Conservation (phyloP, 768 basidiomycete species). For the Suillus americanus region DNA sequence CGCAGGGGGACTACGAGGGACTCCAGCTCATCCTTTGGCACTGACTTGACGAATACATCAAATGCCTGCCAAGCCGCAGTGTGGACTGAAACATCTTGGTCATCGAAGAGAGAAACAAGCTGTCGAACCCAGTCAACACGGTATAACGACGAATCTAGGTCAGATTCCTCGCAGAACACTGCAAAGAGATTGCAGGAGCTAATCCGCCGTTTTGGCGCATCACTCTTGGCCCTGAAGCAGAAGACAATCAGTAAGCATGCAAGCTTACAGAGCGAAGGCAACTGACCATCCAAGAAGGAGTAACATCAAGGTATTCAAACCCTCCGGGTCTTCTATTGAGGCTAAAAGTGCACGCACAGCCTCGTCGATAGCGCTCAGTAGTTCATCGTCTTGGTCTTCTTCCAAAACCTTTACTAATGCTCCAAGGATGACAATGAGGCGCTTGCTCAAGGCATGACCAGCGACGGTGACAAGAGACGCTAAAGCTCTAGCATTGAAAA, state of each 20-base stretch:
- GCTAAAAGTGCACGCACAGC: slow-evolving; percentile 72
- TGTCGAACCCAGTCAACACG: slow-evolving; percentile 94
- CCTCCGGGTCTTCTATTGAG: slow-evolving; percentile 84
- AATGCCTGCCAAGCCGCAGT: slow-evolving; percentile 81
- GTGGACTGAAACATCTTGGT: slow-evolving; percentile 70
- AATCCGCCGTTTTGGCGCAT: slow-evolving; percentile 66
- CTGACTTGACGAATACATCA: slow-evolving; percentile 83
- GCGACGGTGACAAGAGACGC: slow-evolving; percentile 92
- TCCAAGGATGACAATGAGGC: slow-evolving; percentile 74
- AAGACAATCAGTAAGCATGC: neutral
- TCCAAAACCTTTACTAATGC: slow-evolving; percentile 81
- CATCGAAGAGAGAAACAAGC: slow-evolving; percentile 80
- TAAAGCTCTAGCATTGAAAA: slow-evolving; percentile 92
- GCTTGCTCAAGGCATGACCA: slow-evolving; percentile 83
- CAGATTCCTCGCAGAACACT: slow-evolving; percentile 80
- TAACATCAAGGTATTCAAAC: slow-evolving; percentile 87
- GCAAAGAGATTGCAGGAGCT: slow-evolving; percentile 79
- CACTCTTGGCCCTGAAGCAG: slow-evolving; percentile 73
- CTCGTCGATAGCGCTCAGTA: slow-evolving; percentile 67
- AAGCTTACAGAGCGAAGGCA: neutral
- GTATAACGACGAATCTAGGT: slow-evolving; percentile 81
- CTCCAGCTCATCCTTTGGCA: slow-evolving; percentile 93
- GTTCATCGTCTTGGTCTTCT: slow-evolving; percentile 65
- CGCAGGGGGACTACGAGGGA: slow-evolving; percentile 87
- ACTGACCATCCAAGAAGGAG: slow-evolving; percentile 84